Conservation (phyloP, 1,284 basidiomycete genomes). For the Termitomyces sp. region DNA sequence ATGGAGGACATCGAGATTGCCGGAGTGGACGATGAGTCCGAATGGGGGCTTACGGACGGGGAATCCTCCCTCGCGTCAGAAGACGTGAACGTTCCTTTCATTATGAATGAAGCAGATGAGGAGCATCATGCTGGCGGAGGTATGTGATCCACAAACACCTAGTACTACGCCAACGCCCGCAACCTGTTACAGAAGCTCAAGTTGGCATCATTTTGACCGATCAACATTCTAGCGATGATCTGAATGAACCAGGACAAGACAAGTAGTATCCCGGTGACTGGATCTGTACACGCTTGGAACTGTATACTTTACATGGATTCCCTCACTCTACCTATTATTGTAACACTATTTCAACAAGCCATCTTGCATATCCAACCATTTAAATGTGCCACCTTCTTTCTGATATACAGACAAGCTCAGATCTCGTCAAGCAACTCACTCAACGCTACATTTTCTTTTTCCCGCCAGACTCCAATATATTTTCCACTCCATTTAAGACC, state of each 20-base stretch:
- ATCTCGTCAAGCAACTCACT: constrained; percentile 35
- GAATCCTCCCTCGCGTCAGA: constrained; percentile 26
- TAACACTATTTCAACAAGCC: constrained; percentile 4
- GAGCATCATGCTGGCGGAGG: constrained; percentile 7
- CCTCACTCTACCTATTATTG: constrained; percentile 4
- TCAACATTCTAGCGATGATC: constrained; percentile 13
- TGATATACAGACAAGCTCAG: constrained; percentile 8
- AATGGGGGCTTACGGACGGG: constrained; percentile 28
- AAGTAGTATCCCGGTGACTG: constrained; percentile 12
- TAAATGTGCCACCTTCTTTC: not conserved
- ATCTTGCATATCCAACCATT: not conserved
- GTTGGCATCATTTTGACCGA: constrained; percentile 23
- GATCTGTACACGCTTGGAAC: not conserved
- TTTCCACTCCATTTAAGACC: constrained; percentile 67
- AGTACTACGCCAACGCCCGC: not conserved
- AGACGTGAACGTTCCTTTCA: constrained; percentile 21
- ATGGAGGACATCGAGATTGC: constrained; percentile 14
- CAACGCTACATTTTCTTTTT: constrained; percentile 35
- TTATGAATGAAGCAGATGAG: constrained; percentile 13
- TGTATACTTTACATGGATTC: constrained; percentile 9
- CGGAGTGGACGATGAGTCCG: constrained; percentile 15
- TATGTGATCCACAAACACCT: constrained; percentile 16
- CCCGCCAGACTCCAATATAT: constrained; percentile 49
- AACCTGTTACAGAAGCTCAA: constrained; percentile 16
- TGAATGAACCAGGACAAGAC: constrained; percentile 12